phyloP scores from a whole-genome alignment of 345 rosid genomes.

The Aquilaria malaccensis region DNA sequence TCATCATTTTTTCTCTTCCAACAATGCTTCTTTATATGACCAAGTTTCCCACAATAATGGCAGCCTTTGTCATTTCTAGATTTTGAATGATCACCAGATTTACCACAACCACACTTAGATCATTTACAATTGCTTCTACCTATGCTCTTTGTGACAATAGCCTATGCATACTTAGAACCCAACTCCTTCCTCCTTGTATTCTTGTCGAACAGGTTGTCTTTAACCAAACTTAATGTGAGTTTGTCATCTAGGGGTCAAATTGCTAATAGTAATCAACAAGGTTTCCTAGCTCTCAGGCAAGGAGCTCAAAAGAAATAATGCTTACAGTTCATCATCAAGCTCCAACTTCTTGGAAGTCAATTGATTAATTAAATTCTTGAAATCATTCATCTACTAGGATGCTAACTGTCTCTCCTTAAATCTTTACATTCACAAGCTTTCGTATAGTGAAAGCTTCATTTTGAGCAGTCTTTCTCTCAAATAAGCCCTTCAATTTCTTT shows the following conservation, averaged over 20 bases:
- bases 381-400: too few species aligned
- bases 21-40: too few species aligned
- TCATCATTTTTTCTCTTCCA: too few species aligned
- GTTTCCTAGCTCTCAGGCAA: neutral
- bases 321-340: too few species aligned
- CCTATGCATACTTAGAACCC: neutral
- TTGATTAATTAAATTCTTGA: too few species aligned
- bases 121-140: neutral
- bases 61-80: neutral
- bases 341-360: too few species aligned
- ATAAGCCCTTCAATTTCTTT: neutral
- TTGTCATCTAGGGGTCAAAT: neutral
- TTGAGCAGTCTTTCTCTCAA: neutral
- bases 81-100: neutral
- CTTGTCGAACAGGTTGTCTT: conserved; percentile 4
- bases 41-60: too few species aligned
- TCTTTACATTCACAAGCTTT: too few species aligned
- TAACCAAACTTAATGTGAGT: conserved; percentile 1
- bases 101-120: neutral
- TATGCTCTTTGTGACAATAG: neutral
- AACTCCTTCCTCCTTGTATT: conserved; percentile 9
- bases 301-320: neutral
- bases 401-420: too few species aligned
- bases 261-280: neutral
- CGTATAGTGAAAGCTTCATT: neutral